phyloP scores from a whole-genome alignment of 495 filamentous ascomycete genomes.

The Lasiosphaeris hirsuta region DNA sequence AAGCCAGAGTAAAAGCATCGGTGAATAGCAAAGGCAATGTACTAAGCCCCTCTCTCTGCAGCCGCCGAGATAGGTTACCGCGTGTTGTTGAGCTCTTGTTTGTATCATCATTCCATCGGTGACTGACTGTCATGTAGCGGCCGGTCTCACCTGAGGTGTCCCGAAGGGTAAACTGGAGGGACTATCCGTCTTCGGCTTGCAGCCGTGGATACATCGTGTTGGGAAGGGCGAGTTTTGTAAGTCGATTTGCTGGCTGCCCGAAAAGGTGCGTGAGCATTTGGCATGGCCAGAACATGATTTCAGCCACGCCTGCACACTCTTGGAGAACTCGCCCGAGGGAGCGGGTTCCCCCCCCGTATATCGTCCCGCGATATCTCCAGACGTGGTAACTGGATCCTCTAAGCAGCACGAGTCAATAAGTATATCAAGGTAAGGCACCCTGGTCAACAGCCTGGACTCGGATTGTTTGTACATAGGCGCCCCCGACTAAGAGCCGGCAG shows the following conservation, averaged over 20 bases:
- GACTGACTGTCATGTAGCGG: background rate
- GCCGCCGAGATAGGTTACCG: conserved; percentile 1
- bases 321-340: background rate
- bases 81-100: background rate
- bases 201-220: no score
- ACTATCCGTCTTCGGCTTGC: no score
- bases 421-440: no score
- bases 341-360: background rate
- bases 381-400: background rate
- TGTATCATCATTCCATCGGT: conserved; percentile 10
- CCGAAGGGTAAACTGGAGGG: no score
- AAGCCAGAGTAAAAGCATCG: conserved; percentile 5
- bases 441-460: no score
- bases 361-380: background rate
- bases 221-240: no score
- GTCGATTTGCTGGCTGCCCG: no score
- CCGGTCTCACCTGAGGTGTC: no score
- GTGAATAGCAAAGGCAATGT: conserved; percentile 3
- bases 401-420: background rate
- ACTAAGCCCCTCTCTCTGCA: background rate
- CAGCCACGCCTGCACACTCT: background rate
- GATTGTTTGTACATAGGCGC: no score
- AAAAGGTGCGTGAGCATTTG: no score
- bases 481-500: no score
- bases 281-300: no score